Conservation (phyloP, 495 filamentous ascomycete species). For the Eremomyces bilateralis region DNA sequence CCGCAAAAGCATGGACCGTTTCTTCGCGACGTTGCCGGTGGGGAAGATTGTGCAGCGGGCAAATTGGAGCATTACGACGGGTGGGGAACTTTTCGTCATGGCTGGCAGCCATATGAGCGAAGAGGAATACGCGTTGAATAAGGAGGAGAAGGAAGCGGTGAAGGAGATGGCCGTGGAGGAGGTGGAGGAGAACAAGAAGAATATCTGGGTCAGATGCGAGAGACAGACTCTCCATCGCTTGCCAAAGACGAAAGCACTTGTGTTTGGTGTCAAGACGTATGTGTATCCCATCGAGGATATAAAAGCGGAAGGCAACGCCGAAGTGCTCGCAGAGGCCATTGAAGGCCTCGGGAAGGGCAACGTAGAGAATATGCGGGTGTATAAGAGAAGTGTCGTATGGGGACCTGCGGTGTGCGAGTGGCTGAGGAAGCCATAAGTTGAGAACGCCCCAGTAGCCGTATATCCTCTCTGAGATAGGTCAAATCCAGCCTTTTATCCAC, state of each 20-base stretch:
- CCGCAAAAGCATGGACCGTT: constrained; percentile 55
- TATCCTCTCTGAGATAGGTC: no score
- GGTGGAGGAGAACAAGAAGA: constrained; percentile 26
- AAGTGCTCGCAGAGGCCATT: constrained; percentile 45
- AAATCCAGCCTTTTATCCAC: no score
- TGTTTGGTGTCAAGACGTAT: constrained; percentile 71
- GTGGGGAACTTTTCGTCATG: constrained; percentile 31
- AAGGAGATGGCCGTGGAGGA: constrained; percentile 11
- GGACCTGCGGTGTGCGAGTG: constrained; percentile 37
- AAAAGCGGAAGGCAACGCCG: constrained; percentile 42
- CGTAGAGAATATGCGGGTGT: constrained; percentile 41
- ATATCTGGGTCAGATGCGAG: constrained; percentile 46
- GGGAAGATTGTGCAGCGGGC: constrained; percentile 31
- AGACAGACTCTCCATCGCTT: constrained; percentile 58
- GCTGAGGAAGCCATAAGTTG: no score
- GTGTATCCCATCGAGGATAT: constrained; percentile 43
- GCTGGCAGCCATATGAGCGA: constrained; percentile 25
- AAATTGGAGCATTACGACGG: constrained; percentile 47
- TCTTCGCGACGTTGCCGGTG: constrained; percentile 35
- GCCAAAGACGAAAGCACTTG: constrained; percentile 37
- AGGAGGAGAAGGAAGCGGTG: constrained; percentile 2
- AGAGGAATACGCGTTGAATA: background rate
- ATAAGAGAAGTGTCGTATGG: constrained; percentile 50
- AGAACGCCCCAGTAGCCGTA: no score
- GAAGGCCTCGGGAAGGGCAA: constrained; percentile 49